A percentile compares a stretch with the other conserved stretches of the same genome.
phyloP scores from a whole-genome alignment of 148 eudicot species.

The Arctostaphylos glauca region DNA sequence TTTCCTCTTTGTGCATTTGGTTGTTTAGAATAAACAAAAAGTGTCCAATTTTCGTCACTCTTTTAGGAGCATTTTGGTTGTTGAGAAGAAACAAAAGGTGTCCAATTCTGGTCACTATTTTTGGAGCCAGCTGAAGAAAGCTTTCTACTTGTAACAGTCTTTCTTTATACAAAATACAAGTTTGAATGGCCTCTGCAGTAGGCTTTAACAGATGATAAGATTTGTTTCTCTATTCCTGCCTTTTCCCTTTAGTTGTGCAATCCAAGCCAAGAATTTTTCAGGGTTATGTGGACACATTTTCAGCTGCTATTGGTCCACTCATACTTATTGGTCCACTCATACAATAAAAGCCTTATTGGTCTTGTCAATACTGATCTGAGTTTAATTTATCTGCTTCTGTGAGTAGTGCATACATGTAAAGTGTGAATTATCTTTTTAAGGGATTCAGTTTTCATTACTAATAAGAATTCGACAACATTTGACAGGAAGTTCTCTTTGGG shows the following conservation, averaged over 20 bases:
- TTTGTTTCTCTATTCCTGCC: not conserved
- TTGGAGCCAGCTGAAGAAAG: too few relatives aligned
- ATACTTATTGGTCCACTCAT: not conserved
- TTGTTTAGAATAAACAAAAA: not conserved
- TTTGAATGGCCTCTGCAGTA: not conserved
- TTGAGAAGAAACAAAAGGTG: not conserved
- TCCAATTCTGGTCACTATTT: not conserved
- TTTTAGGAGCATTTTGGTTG: not conserved
- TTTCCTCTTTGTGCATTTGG: not conserved
- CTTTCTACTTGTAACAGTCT: not conserved
- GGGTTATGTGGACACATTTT: not conserved
- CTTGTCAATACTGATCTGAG: not conserved
- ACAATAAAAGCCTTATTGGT: not conserved
- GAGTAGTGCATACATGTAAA: not conserved
- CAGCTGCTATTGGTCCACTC: not conserved
- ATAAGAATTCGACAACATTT: constrained; percentile 13
- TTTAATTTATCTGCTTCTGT: not conserved
- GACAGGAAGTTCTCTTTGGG: constrained; percentile 98
- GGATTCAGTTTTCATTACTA: not conserved
- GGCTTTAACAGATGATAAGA: not conserved
- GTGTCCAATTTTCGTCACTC: not conserved
- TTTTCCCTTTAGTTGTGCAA: not conserved
- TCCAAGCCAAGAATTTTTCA: not conserved
- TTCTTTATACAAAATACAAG: not conserved
- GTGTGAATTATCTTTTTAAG: not conserved